Evolutionary conservation across 1,284 basidiomycete species (phyloP), one percentile per base, ranked within the genome.

Genomic region (Microbotryomycetes sp.): DNA sequence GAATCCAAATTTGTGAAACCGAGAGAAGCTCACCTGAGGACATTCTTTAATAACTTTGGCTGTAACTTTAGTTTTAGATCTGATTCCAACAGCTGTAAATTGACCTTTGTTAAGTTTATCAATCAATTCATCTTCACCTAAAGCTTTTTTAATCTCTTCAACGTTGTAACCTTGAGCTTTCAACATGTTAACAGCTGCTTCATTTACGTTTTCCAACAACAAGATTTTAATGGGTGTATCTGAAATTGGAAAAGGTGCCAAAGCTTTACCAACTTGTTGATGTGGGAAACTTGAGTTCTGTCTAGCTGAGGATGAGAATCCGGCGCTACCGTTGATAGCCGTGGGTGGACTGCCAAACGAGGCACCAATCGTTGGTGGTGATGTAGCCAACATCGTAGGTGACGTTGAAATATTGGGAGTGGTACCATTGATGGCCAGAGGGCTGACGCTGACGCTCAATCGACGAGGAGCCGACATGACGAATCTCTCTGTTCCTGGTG

Each of bases 11-110:
- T n/a, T n/a, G n/a, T n/a, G n/a, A 26, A 15, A 54, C 30, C 42
- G 60, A 53, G 12, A 42, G 36, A 9, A 42, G 36, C 79, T 58
- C 72, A 85, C 89, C 81, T 89, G 89, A 53, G 84, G 78, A 26
- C 89, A 89, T 30, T 89, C 87, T 71, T 88, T 86, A 74, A 98
- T 84, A 28, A 97, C 89, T 50, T 84, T 84, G 60, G 87, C 83
- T 2, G 94, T 97, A 70, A 98, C 88, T 78, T 89, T 96, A 60
- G 96, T 98, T 79, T 98, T 98, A 80, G 87, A 90, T 58, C 94
- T 86, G 76, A 98, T 98, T 66, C 94, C 94, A 70, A 98, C 86
- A 63, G 88, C 94, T 75, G 97, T 90, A 79, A 97, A 98, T 4
- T 83, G 79, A 57, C 86, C 85, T 57, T 97, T 89, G 75, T 87